Percentiles rank a stretch among this genome's conserved stretches.
phyloP scores from a whole-genome alignment of 495 filamentous ascomycete species.

The Penicillium soppii region DNA sequence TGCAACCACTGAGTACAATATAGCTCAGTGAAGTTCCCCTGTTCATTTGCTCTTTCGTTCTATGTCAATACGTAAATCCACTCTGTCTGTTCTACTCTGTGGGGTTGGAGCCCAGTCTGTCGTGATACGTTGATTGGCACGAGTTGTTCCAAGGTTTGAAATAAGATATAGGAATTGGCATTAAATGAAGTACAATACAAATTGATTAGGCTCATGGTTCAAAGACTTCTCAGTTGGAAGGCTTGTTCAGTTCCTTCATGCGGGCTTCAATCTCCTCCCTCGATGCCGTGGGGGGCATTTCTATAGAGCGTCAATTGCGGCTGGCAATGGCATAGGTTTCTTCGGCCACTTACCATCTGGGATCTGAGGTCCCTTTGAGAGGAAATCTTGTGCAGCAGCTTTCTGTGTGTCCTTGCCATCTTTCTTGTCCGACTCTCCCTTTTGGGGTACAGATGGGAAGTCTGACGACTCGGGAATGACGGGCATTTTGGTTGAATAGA shows the following conservation, averaged over 20 bases:
- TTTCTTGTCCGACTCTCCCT: constrained; percentile 21
- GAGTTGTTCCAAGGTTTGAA: no score
- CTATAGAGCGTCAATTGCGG: constrained; percentile 21
- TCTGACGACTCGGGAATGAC: constrained; percentile 33
- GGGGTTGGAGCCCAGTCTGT: no score
- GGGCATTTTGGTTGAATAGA: constrained; percentile 26
- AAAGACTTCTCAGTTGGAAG: constrained; percentile 7
- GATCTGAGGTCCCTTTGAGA: constrained; percentile 48
- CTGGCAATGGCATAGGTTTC: neutral
- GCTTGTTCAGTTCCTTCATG: constrained; percentile 65
- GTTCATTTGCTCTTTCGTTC: no score
- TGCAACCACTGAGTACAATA: neutral
- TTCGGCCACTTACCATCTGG: constrained; percentile 36
- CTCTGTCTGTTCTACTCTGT: no score
- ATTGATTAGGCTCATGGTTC: neutral
- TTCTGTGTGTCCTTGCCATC: constrained; percentile 27
- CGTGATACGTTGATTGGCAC: no score
- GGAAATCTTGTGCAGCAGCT: constrained; percentile 32
- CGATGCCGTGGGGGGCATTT: constrained; percentile 57
- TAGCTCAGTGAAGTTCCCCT: no score
- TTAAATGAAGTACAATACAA: neutral
- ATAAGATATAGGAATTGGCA: neutral
- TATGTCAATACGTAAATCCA: no score
- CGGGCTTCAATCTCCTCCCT: constrained; percentile 67
- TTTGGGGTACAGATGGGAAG: constrained; percentile 22